Evolutionary conservation across 176 grass and related monocot genomes (phyloP), one percentile per base, ranked within the genome.

Genomic region (Phragmites australis): DNA sequence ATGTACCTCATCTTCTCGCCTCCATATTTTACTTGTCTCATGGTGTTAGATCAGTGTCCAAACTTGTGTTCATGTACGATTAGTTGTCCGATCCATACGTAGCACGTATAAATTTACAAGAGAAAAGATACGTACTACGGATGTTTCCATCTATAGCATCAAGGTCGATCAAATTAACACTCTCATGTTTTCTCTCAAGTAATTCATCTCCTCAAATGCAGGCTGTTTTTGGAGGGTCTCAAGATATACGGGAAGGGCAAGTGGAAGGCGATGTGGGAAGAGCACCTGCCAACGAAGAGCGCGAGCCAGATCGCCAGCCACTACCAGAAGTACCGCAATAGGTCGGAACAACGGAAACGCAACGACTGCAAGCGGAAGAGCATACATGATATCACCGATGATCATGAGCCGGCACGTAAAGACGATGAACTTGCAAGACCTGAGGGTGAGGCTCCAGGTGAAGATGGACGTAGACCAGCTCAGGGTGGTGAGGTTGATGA

Each of bases 221-320:
- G 83, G 1, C 27, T 50, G 3, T 78, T 85, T 44, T 14, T 85
- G 53, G 40, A 5, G 29, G 77, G 70, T 0, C 43, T 87, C 16
- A 15, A 4, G 4, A 7, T 18, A 2, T 31, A 41, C 12, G 74
- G 74, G 40, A 49, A 7, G 9, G 51, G 84, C 17, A 81, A 47
- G 11, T 87, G 84, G 84, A 74, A 81, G 30, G 7, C 5, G 43
- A 45, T 87, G 8, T 48, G 78, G 2, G 1, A 18, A 22, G 52
- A 81, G 52, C 62, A 61, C 62, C 43, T 87, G 70, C 16, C 13
- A 51, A 81, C 52, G 5, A 87, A 44, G 71, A 87, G 1, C 12
- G 22, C 85, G 18, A 50, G 42, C 52, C 70, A 87, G 63, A 87
- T 81, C 23, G 85, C 85, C 9, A 87, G 85, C 71, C 85, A 87